These are phyloP conservation scores for Nigrospora osmanthi DNA, from an alignment of 2,329 filamentous ascomycete genomes.

Conservation along the genomic window DNA sequence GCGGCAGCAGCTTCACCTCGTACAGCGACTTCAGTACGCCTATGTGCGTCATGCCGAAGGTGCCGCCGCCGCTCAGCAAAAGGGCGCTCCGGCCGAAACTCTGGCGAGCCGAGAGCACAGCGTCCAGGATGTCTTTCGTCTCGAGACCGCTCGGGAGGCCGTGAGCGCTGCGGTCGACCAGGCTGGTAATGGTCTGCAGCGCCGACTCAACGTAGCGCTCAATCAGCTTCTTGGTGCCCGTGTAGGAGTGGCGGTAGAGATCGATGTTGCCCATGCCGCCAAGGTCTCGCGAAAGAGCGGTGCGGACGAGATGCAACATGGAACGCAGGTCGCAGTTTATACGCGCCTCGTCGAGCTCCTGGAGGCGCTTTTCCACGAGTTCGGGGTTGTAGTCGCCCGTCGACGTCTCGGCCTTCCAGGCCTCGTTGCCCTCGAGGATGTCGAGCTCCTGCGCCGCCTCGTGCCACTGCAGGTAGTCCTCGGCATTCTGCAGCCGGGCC, in stretches of 20 bases:
- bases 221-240: conserved; percentile 80
- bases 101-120: conserved; percentile 64
- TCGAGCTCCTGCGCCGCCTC: conserved; percentile 71
- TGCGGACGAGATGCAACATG: conserved; percentile 78
- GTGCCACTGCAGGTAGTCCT: conserved; percentile 65
- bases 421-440: conserved; percentile 67
- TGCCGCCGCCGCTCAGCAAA: conserved; percentile 76
- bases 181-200: conserved; percentile 61
- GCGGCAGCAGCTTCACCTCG: conserved; percentile 66
- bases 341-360: conserved; percentile 67
- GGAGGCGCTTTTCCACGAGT: conserved; percentile 62
- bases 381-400: conserved; percentile 63
- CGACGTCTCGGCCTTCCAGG: conserved; percentile 64
- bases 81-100: conserved; percentile 81
- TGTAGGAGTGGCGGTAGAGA: conserved; percentile 76
- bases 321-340: conserved; percentile 61
- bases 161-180: conserved; percentile 54
- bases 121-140: conserved; percentile 54
- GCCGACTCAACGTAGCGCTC: conserved; percentile 81
- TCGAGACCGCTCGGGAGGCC: conserved; percentile 46
- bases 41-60: conserved; percentile 88
- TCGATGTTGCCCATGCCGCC: conserved; percentile 79
- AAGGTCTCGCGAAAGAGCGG: conserved; percentile 69
- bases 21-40: conserved; percentile 78
- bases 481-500: conserved; percentile 59